phyloP scores from a whole-genome alignment of 2,329 filamentous ascomycete genomes.

The Talaromyces amestolkiae region DNA sequence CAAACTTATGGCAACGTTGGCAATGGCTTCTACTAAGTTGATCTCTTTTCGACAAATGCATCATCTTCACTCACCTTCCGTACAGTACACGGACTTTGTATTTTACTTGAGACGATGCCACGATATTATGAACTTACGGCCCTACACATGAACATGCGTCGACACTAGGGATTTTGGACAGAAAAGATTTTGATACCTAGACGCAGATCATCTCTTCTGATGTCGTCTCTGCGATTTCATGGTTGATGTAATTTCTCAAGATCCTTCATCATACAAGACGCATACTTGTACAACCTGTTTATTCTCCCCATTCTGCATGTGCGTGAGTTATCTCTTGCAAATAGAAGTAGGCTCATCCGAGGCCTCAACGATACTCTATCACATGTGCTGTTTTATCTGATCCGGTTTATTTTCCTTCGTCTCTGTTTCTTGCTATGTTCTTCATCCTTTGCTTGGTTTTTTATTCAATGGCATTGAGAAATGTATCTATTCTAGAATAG shows the following conservation, averaged over 20 bases:
- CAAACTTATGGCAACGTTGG: constrained; percentile 26
- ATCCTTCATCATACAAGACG: constrained; percentile 15
- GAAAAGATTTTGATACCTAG: constrained; percentile 15
- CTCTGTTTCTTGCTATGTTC: constrained; percentile 5
- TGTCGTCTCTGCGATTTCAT: constrained; percentile 10
- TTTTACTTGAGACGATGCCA: constrained; percentile 39
- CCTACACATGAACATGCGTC: constrained; percentile 19
- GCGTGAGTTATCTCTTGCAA: constrained; percentile 7
- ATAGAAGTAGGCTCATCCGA: neutral
- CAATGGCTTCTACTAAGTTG: constrained; percentile 33
- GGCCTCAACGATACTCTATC: constrained; percentile 8
- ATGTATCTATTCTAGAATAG: neutral
- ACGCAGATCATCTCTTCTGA: constrained; percentile 1
- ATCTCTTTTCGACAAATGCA: constrained; percentile 4
- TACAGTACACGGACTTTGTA: constrained; percentile 32
- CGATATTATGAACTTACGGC: constrained; percentile 32
- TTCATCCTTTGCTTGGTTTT: neutral
- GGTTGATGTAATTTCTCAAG: constrained; percentile 14
- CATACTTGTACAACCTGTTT: constrained; percentile 24
- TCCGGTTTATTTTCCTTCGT: neutral
- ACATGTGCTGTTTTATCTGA: constrained; percentile 15
- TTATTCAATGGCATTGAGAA: neutral
- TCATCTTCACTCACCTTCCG: constrained; percentile 14
- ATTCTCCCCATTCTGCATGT: constrained; percentile 24
- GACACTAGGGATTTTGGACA: constrained; percentile 13